Evolutionary conservation across 2,329 filamentous ascomycete genomes (phyloP), one percentile per base, ranked within the genome.

Genomic region (Trichophaea hybrida): DNA sequence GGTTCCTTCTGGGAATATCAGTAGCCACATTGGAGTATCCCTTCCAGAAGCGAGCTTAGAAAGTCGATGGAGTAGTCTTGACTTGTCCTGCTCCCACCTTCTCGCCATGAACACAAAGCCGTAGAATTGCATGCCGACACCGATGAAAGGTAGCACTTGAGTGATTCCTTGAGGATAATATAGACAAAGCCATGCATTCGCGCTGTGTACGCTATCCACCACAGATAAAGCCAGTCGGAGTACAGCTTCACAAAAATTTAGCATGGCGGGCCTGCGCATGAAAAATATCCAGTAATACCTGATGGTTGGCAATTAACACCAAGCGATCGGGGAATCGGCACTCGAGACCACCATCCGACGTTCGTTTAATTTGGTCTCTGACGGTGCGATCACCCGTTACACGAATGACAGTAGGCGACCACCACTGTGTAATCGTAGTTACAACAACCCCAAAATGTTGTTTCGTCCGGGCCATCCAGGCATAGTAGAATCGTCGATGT

Each of bases 101-200:
- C 88, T 80, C n/a, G 86, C 86, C 75, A 94, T 81, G 74, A 94
- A 94, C 69, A 94, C 89, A 76, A 94, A 94, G 66, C 88, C 83
- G 71, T 86, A 90, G 70, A 93, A 88, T 73, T 86, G 83, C 77
- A 89, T 90, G 13, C 86, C 87, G 34, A 63, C 59, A 1, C 88
- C 88, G 32, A 94, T 78, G 57, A 94, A 73, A 1, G 88, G 88
- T 13, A 94, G 82, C 66, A 84, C 71, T 87, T 89, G 63, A 94
- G 75, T 1, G 86, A 90, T 70, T 94, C 86, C 69, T 94, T 94
- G 56, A 94, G 75, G 68, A 94, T 91, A 70, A 94, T 94, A 74
- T 88, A 94, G 68, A 94, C 78, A 69, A 88, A 85, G 8, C 89
- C 88, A 68, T 93, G 86, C 80, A 88, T 88, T 57, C 79, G 78